phyloP scores from a whole-genome alignment of 306 rosid species.

The Vicia faba region DNA sequence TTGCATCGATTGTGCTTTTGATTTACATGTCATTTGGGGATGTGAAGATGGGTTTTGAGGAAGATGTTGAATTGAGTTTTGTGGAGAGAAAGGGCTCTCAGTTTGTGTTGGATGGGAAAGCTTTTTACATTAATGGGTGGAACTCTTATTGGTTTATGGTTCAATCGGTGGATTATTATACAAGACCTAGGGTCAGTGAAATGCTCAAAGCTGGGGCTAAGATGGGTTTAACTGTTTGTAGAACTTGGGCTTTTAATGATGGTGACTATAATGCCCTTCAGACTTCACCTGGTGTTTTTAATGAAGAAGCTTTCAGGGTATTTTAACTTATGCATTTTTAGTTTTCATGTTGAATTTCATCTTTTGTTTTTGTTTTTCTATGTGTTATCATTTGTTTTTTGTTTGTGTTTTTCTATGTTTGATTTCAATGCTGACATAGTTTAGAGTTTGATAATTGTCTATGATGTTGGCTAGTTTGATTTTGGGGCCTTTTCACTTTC shows the following conservation, averaged over 20 bases:
- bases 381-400: neutral
- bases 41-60: constrained; percentile 46
- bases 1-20: constrained; percentile 67
- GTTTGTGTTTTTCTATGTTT: constrained; percentile 23
- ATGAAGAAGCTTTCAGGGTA: constrained; percentile 90
- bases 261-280: constrained; percentile 95
- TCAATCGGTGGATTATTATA: constrained; percentile 70
- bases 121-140: constrained; percentile 94
- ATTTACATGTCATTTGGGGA: constrained; percentile 82
- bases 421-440: constrained; percentile 16
- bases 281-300: constrained; percentile 79
- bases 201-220: constrained; percentile 73
- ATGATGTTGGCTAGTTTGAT: constrained; percentile 18
- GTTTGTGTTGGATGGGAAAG: constrained; percentile 70
- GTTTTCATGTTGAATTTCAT: neutral
- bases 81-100: constrained; percentile 80
- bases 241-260: constrained; percentile 98
- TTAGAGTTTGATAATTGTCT: constrained; percentile 33
- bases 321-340: constrained; percentile 1
- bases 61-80: constrained; percentile 54
- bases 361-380: neutral
- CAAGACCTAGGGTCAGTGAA: constrained; percentile 60
- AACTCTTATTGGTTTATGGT: constrained; percentile 98
- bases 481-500: neutral
- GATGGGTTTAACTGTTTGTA: constrained; percentile 95